A percentile compares a stretch with the other conserved stretches of the same genome.
phyloP scores from a whole-genome alignment of 441 rosid genomes.

The Biscutella laevigata region DNA sequence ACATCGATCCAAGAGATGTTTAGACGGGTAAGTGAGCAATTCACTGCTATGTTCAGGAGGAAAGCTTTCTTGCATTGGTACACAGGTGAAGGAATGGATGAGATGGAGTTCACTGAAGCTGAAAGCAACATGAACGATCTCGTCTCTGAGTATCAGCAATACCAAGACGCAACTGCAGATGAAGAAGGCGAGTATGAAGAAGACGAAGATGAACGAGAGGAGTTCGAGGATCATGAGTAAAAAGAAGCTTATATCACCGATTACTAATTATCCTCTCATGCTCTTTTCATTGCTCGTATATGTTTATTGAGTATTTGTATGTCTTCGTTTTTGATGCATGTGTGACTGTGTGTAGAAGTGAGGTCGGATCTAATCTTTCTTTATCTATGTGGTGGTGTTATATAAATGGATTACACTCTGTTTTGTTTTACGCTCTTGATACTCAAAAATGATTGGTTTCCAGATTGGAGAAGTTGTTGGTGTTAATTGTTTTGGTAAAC shows the following conservation, averaged over 20 bases:
- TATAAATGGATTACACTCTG: conserved; percentile 7
- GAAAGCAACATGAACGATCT: conserved; percentile 77
- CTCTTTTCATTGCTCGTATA: neutral
- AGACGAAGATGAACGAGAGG: conserved; percentile 39
- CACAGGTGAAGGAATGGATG: conserved; percentile 72
- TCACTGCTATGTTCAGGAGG: conserved; percentile 75
- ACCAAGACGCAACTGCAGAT: conserved; percentile 71
- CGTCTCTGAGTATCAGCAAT: conserved; percentile 72
- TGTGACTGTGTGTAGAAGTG: conserved; percentile 22
- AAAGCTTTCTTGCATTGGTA: conserved; percentile 88
- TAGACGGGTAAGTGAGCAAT: conserved; percentile 73
- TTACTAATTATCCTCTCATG: neutral
- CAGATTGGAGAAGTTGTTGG: neutral
- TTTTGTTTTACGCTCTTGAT: neutral
- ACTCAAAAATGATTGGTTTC: neutral
- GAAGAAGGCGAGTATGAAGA: conserved; percentile 65
- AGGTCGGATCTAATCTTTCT: neutral
- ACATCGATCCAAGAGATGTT: conserved; percentile 80
- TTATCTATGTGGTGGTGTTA: neutral
- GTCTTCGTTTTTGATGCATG: conserved; percentile 21
- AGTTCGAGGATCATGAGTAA: too few species aligned
- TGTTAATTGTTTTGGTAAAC: too few species aligned
- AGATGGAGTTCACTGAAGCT: conserved; percentile 73
- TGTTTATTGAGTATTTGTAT: conserved; percentile 11
- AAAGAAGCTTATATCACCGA: neutral